Evolutionary conservation across 805 yeast species (phyloP), one percentile per base, ranked within the genome.

Genomic region (Yamadazyma endophytica): DNA sequence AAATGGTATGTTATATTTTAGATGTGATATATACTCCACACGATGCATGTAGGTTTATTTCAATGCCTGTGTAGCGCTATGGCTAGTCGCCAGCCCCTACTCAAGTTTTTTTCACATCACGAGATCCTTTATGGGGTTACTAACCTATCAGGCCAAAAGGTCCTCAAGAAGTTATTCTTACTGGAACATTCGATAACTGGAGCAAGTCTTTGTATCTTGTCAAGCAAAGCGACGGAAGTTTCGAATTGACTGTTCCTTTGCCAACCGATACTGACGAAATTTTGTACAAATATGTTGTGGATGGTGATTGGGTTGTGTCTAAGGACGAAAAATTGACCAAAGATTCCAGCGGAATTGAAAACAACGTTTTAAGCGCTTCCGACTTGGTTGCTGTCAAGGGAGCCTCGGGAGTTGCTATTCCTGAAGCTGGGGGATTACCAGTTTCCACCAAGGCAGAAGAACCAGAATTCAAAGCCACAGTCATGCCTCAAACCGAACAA

Each of bases 161-260:
- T 36, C 70, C 72, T 22, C 26, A 54, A 33, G 71, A 66, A 35
- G 89, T 82, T 36, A 64, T 75, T 43, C 73, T 82, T 31, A 81
- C 88, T 13, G 89, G 89, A 39, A 68, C 77, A 32, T 79, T 80
- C 47, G 86, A 79, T 49, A 63, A 75, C 47, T 82, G 83, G 86
- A 48, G 70, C 21, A 74, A 79, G 38, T 53, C 77, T 2, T 56
- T 77, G 32, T 79, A 77, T 13, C 58, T 81, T 38, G 83, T 78
- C 26, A 74, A 79, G 47, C 72, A 71, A 36, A 56, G 72, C 6
- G 75, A 70, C 45, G 84, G 82, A 13, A 68, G 75, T n/a, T 79
- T 79, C 47, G 70, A 70, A 32, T 56, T 79, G 32, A 66, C 78
- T 3, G 64, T 77, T 32, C 86, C 86, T 14, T 61, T 78, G 31